Percentiles rank a stretch among this genome's conserved stretches.
phyloP scores from a whole-genome alignment of 345 rosid genomes.

The Eucalyptus virginea region DNA sequence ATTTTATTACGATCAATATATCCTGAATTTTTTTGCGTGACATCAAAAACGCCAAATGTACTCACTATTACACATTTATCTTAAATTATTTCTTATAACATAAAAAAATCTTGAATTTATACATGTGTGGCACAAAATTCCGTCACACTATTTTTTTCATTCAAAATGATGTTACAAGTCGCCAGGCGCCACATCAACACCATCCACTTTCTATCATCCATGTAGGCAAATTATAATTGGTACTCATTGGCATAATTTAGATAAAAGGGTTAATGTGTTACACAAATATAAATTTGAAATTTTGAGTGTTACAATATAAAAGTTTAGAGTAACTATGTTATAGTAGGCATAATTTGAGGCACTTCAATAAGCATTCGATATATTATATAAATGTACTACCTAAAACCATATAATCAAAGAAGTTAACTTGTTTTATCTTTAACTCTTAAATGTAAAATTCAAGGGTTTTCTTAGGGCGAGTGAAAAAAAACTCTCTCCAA shows the following conservation, averaged over 20 bases:
- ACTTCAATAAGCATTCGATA: rapidly evolving
- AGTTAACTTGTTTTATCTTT: neutral
- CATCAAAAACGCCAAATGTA: rapidly evolving
- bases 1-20: rapidly evolving
- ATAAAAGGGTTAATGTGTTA: too few species aligned
- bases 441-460: too few species aligned
- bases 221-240: rapidly evolving
- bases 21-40: rapidly evolving
- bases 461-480: rapidly evolving
- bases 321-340: too few species aligned
- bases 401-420: neutral
- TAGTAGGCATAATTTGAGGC: too few species aligned
- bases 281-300: too few species aligned
- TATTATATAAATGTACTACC: neutral
- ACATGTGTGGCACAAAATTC: too few species aligned
- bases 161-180: too few species aligned
- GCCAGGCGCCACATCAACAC: too few species aligned
- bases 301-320: rapidly evolving
- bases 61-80: rapidly evolving
- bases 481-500: too few species aligned
- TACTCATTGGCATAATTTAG: neutral
- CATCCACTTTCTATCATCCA: rapidly evolving
- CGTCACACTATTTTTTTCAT: too few species aligned
- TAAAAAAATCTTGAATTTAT: too few species aligned
- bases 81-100: rapidly evolving